Base-by-base conservation (phyloP, 805 yeast genomes). In the Komagataella kurtzmanii region DNA sequence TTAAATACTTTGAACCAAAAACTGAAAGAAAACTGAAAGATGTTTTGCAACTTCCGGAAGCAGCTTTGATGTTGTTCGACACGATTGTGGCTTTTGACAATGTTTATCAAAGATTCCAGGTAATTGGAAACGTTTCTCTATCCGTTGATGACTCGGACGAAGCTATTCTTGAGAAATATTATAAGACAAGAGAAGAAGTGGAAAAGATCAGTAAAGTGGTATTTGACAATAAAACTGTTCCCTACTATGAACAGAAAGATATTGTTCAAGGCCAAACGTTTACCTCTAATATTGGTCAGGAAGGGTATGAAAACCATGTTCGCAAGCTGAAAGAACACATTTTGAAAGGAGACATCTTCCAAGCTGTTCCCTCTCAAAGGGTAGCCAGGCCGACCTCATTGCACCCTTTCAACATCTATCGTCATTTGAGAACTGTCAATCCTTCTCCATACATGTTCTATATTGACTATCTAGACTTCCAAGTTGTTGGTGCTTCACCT, bases 371-470 rank as follows among this genome's bases (percentile, higher is more conserved):
- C 5, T 90, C 97, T 1, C 99, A 93, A 72, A 78, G 99, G 63
- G 89, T 93, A 24, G 88, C 95, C 4, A 82, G 97, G 67, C 97
- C 96, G 44, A 93, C 99, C 0, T 81, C 89, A 3, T 72, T 93
- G 59, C 98, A 93, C 65, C 98, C 99, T 1, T 93, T 93, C 76
- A 93, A 93, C 69, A 85, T 93, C 48, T 93, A 91, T 70, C 83
- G 95, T 58, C 97, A 91, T 63, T 75, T 93, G 60, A 79, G 99
- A 64, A 85, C 96, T 0, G 97, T 93, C 49, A 93, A 93, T 68
- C 99, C 99, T 8, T 88, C 97, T 2, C 99, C 99, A 24, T 93
- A 93, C 66, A 76, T 93, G 75, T 93, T 93, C 65, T 93, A 89
- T 68, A 82, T 93, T 57, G 98, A 93, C 65, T 85, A 87, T 61